Percentiles rank a stretch among this genome's conserved stretches.
Conservation (phyloP, 495 filamentous ascomycete genomes). For the Aspergillus sclerotioniger region DNA sequence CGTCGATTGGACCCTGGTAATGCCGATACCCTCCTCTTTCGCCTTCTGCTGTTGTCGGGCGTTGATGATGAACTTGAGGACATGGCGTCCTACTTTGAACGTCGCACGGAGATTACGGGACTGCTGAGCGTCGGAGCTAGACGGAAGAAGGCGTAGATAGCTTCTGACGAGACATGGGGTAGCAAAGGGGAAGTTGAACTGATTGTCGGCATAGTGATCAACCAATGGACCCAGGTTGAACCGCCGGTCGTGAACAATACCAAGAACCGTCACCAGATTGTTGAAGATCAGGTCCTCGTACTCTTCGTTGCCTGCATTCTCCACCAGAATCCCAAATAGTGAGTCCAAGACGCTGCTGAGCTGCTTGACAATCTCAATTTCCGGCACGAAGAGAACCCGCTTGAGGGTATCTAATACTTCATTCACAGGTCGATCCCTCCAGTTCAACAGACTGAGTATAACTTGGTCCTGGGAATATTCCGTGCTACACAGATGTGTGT, state of each 20-base stretch:
- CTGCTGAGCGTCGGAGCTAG: constrained; percentile 73
- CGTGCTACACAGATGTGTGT: constrained; percentile 94
- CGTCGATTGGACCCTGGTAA: constrained; percentile 69
- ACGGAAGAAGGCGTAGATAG: constrained; percentile 76
- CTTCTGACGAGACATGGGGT: constrained; percentile 88
- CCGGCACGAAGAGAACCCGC: constrained; percentile 86
- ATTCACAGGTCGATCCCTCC: constrained; percentile 70
- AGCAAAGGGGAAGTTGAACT: constrained; percentile 92
- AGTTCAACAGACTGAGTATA: constrained; percentile 78
- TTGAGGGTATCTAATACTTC: constrained; percentile 72
- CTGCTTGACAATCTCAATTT: constrained; percentile 96
- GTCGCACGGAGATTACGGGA: constrained; percentile 84
- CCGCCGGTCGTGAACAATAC: constrained; percentile 89
- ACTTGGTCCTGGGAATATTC: constrained; percentile 91
- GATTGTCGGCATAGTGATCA: constrained; percentile 83
- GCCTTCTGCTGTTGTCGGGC: constrained; percentile 81
- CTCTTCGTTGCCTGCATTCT: constrained; percentile 84
- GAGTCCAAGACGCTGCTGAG: constrained; percentile 87
- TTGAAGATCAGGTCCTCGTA: constrained; percentile 92
- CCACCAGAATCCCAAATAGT: constrained; percentile 85
- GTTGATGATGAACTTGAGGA: constrained; percentile 93
- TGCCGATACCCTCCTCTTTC: constrained; percentile 87
- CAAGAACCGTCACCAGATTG: constrained; percentile 81
- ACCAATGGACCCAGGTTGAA: constrained; percentile 90
- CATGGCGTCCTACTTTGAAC: constrained; percentile 89